Conservation (phyloP, 768 basidiomycete genomes). For the Lactarius evosmus region DNA sequence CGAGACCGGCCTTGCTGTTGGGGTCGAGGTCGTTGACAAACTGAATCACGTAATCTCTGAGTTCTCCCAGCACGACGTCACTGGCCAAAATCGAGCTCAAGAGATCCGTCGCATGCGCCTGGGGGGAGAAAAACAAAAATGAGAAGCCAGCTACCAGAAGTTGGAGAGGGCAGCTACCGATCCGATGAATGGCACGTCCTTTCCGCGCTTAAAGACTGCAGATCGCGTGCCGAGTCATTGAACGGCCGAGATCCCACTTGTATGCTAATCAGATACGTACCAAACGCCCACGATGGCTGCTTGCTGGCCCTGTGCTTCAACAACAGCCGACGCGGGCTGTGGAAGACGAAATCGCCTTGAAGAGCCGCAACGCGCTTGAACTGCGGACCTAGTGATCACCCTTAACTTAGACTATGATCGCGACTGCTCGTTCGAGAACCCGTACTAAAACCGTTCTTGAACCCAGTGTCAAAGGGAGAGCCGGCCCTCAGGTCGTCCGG, state of each 20-base stretch:
- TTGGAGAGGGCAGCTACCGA: slow-evolving; percentile 26
- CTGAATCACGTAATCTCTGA: slow-evolving; percentile 33
- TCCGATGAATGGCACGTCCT: slow-evolving; percentile 43
- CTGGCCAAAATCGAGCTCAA: slow-evolving; percentile 27
- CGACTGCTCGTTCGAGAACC: no score
- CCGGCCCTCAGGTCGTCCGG: no score
- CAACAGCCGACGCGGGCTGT: slow-evolving; percentile 49
- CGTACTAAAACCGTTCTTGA: slow-evolving; percentile 40
- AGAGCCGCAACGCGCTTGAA: slow-evolving; percentile 52
- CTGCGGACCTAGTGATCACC: slow-evolving; percentile 38
- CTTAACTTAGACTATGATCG: neutral
- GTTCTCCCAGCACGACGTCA: slow-evolving; percentile 17
- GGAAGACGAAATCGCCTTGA: slow-evolving; percentile 50
- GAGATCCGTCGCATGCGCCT: slow-evolving; percentile 30
- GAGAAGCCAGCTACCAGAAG: no score
- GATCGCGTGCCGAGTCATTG: neutral
- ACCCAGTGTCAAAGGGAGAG: slow-evolving; percentile 35
- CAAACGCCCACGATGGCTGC: slow-evolving; percentile 44
- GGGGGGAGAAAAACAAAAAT: no score
- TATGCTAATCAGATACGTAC: slow-evolving; percentile 31
- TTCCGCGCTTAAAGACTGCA: slow-evolving; percentile 47
- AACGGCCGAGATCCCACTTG: neutral
- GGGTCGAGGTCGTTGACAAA: slow-evolving; percentile 35
- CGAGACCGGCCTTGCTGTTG: slow-evolving; percentile 29
- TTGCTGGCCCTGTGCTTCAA: slow-evolving; percentile 39